Evolutionary conservation across 176 grass and related monocot genomes (phyloP).

Genomic region (bread wheat (Triticum aestivum)): DNA sequence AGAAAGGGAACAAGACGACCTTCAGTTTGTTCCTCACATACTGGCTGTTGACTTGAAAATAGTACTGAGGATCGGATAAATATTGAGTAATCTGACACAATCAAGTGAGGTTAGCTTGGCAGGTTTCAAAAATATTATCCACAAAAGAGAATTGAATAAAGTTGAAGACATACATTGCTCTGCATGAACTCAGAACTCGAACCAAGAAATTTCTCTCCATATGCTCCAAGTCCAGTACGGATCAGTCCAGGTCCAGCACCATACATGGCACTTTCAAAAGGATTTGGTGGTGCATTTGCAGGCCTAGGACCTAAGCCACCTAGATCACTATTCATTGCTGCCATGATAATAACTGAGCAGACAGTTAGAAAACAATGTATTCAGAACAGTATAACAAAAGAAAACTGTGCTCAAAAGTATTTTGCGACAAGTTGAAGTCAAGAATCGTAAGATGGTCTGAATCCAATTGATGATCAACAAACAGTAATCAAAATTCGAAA

Average conservation of each 20-base stretch:
- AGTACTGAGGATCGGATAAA: conserved; percentile 81
- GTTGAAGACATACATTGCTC: conserved; percentile 58
- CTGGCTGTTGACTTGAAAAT: conserved; percentile 95
- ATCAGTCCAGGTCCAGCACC: conserved; percentile 72
- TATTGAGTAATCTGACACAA: conserved; percentile 64
- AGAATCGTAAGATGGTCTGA: background rate
- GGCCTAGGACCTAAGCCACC: conserved; percentile 33
- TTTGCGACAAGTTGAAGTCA: background rate
- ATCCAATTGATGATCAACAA: background rate
- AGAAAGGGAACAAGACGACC: conserved; percentile 84
- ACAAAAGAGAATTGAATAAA: background rate
- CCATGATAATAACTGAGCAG: conserved; percentile 24
- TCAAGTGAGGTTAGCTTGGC: background rate
- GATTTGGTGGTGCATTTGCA: conserved; percentile 51
- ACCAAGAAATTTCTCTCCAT: conserved; percentile 67
- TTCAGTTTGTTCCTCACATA: conserved; percentile 94
- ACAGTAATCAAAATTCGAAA: background rate
- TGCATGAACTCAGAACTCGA: conserved; percentile 93
- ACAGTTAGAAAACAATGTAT: conserved; percentile 16
- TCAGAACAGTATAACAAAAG: conserved; percentile 3
- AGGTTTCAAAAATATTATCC: background rate
- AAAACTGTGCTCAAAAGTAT: background rate
- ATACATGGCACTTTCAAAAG: conserved; percentile 76
- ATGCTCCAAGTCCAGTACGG: conserved; percentile 63
- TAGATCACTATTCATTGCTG: conserved; percentile 47